Evolutionary conservation across 2,329 filamentous ascomycete species (phyloP).

Genomic region (Trichophyton simii): DNA sequence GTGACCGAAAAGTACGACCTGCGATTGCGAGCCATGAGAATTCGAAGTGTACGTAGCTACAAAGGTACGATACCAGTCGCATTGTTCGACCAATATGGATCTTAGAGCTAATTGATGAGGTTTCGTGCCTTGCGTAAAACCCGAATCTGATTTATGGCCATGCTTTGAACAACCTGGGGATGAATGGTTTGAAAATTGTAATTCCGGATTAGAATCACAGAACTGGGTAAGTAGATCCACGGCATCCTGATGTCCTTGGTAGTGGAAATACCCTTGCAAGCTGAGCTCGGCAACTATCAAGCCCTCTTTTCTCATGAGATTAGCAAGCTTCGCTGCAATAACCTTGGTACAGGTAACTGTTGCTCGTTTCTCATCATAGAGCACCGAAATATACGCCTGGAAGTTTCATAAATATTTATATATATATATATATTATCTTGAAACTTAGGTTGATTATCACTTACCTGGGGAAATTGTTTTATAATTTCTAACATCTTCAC

Average conservation of each 20-base stretch:
- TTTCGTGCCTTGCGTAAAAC: slow-evolving; percentile 14
- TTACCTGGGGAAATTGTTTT: slow-evolving; percentile 13
- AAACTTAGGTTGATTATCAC: not conserved
- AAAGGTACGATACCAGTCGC: slow-evolving; percentile 27
- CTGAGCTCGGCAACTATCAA: slow-evolving; percentile 21
- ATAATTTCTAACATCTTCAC: slow-evolving; percentile 17
- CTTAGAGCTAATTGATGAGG: slow-evolving; percentile 23
- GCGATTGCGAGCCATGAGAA: slow-evolving; percentile 8
- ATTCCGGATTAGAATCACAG: slow-evolving; percentile 17
- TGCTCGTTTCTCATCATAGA: slow-evolving; percentile 27
- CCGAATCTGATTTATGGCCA: slow-evolving; percentile 11
- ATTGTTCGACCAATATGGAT: slow-evolving; percentile 24
- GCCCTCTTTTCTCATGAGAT: slow-evolving; percentile 18
- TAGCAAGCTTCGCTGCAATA: slow-evolving; percentile 11
- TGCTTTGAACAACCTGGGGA: slow-evolving; percentile 17
- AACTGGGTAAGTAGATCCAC: slow-evolving; percentile 17
- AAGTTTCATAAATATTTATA: not conserved
- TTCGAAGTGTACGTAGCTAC: slow-evolving; percentile 8
- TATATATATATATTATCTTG: not conserved
- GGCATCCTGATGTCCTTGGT: slow-evolving; percentile 9
- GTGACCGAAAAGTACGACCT: slow-evolving; percentile 26
- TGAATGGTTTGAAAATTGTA: slow-evolving; percentile 25
- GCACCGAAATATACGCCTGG: slow-evolving; percentile 29
- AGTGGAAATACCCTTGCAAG: slow-evolving; percentile 26
- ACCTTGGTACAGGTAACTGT: slow-evolving; percentile 24